These are phyloP conservation scores for Psilocybe cubensis DNA, from an alignment of 768 basidiomycete species.

Conservation along the genomic window DNA sequence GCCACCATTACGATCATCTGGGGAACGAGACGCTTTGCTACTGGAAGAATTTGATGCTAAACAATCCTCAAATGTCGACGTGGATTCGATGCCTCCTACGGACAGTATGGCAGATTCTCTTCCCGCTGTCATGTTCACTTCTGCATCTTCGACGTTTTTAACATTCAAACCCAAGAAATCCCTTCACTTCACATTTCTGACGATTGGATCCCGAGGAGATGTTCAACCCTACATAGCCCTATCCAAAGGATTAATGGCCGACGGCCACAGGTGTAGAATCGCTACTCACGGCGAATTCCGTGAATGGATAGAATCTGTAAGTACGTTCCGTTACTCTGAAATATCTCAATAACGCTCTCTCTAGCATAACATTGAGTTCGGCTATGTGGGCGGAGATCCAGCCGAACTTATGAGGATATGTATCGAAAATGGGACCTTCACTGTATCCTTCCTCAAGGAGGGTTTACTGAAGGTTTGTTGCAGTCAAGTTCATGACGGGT, in stretches of 20 bases:
- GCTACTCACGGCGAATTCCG: slow-evolving; percentile 96
- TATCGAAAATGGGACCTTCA: slow-evolving; percentile 97
- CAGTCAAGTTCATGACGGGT: background rate
- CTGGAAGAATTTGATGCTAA: slow-evolving; percentile 83
- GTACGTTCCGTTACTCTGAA: slow-evolving; percentile 31
- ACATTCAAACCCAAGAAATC: slow-evolving; percentile 92
- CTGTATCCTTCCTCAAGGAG: slow-evolving; percentile 93
- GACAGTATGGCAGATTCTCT: slow-evolving; percentile 70
- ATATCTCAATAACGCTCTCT: slow-evolving; percentile 1
- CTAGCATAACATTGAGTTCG: slow-evolving; percentile 95
- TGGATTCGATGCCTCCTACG: slow-evolving; percentile 47
- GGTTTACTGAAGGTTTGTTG: slow-evolving; percentile 76
- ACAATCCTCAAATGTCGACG: slow-evolving; percentile 37
- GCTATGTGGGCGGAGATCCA: slow-evolving; percentile 94
- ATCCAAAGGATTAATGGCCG: slow-evolving; percentile 86
- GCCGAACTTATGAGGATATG: slow-evolving; percentile 98
- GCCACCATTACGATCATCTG: slow-evolving; percentile 43
- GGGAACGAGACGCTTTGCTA: slow-evolving; percentile 73
- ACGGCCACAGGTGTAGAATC: slow-evolving; percentile 89
- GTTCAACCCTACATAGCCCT: slow-evolving; percentile 98
- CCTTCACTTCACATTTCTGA: slow-evolving; percentile 91
- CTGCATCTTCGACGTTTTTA: slow-evolving; percentile 93
- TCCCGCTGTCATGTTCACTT: slow-evolving; percentile 95
- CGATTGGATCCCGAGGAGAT: slow-evolving; percentile 95
- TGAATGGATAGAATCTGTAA: slow-evolving; percentile 92